phyloP scores from a whole-genome alignment of 345 rosid species.

The Eutrema yunnanense region DNA sequence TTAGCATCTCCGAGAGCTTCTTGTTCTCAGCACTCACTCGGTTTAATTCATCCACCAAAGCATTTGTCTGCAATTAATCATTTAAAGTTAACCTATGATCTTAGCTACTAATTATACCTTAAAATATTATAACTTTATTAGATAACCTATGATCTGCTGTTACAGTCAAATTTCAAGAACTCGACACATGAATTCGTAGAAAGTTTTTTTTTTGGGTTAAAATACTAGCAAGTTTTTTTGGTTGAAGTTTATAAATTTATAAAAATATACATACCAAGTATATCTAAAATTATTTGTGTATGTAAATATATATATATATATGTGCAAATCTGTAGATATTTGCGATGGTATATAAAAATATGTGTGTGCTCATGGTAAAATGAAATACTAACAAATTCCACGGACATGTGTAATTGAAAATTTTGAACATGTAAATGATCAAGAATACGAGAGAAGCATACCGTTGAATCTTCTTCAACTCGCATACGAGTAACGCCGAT shows the following conservation, averaged over 20 bases:
- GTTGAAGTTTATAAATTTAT: neutral
- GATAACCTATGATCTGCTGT: neutral
- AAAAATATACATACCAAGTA: neutral
- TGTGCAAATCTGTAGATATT: slow-evolving; percentile 15
- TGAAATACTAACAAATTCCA: slow-evolving; percentile 8
- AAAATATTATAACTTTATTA: neutral
- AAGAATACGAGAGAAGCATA: slow-evolving; percentile 3
- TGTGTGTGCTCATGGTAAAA: slow-evolving; percentile 29
- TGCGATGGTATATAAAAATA: neutral
- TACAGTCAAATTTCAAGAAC: neutral
- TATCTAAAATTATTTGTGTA: neutral
- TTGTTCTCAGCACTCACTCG: slow-evolving; percentile 80
- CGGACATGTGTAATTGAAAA: neutral
- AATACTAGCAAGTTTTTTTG: neutral
- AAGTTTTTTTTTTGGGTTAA: neutral
- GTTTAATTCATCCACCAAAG: slow-evolving; percentile 70
- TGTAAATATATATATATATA: neutral
- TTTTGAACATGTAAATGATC: slow-evolving; percentile 3
- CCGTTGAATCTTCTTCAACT: slow-evolving; percentile 35
- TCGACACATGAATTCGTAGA: neutral
- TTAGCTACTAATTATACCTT: neutral
- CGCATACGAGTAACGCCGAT: slow-evolving; percentile 34
- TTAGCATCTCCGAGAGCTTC: slow-evolving; percentile 76
- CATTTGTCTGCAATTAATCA: slow-evolving; percentile 20
- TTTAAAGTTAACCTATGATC: neutral